These are phyloP conservation scores for Fusarium duplospermum DNA, from an alignment of 2,329 filamentous ascomycete genomes.

Conservation along the genomic window DNA sequence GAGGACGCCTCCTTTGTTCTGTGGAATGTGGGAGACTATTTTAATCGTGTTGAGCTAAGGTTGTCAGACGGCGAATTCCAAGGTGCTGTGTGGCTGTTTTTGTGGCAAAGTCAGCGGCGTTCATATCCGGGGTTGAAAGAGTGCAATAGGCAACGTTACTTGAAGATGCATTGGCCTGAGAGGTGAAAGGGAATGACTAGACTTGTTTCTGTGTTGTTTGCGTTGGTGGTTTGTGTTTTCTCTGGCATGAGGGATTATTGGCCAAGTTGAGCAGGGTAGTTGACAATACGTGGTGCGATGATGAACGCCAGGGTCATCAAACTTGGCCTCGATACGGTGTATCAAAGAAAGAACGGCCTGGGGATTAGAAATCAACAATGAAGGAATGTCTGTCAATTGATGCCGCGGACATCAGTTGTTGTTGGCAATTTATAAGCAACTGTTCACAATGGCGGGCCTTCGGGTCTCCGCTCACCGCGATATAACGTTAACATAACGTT, in stretches of 20 bases:
- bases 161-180: not conserved
- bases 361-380: not conserved
- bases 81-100: not conserved
- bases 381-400: not conserved
- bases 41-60: not conserved
- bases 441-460: not conserved
- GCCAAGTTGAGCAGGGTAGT: no score
- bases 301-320: no score
- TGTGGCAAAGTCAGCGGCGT: not conserved
- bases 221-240: not conserved
- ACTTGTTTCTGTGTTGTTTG: not conserved
- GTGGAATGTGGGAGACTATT: not conserved
- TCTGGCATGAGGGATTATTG: no score
- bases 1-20: not conserved
- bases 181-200: not conserved
- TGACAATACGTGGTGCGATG: no score
- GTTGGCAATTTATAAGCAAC: not conserved
- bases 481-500: not conserved
- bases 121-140: not conserved
- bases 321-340: not conserved
- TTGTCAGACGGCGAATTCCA: not conserved
- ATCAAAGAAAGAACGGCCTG: no score
- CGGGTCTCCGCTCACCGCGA: not conserved
- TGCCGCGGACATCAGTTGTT: not conserved
- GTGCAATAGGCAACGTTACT: not conserved